phyloP scores from a whole-genome alignment of 225 moss, liverwort and hornwort species.

The Physcomitrium patens region DNA sequence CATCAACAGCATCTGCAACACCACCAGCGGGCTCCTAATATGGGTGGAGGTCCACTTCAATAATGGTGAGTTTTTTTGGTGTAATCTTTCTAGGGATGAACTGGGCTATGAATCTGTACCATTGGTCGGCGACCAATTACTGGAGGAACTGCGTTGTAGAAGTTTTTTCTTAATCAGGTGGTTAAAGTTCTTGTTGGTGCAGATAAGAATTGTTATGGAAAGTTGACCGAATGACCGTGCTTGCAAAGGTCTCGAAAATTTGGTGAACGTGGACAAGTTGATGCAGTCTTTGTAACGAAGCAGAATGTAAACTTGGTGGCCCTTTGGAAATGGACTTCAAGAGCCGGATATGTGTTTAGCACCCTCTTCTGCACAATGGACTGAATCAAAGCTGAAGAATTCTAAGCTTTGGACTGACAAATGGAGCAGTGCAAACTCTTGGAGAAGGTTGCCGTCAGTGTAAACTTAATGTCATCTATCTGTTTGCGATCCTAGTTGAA shows the following conservation, averaged over 20 bases:
- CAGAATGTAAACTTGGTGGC: conserved; percentile 23
- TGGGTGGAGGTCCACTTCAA: conserved; percentile 31
- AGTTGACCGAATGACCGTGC: background rate
- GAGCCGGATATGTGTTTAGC: conserved; percentile 12
- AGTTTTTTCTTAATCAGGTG: background rate
- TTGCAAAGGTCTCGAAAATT: background rate
- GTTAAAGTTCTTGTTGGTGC: background rate
- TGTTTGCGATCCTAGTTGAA: conserved; percentile 12
- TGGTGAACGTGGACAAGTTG: conserved; percentile 18
- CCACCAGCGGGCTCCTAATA: conserved; percentile 33
- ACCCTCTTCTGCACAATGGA: background rate
- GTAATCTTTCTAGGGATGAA: background rate
- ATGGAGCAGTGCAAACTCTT: conserved; percentile 12
- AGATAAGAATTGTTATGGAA: background rate
- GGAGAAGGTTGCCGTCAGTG: conserved; percentile 13
- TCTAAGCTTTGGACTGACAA: background rate
- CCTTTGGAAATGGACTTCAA: conserved; percentile 17
- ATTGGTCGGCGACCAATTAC: background rate
- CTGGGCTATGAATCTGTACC: background rate
- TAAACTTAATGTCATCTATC: conserved; percentile 23
- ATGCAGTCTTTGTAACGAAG: conserved; percentile 30
- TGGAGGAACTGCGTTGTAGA: conserved; percentile 1
- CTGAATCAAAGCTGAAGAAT: conserved; percentile 20
- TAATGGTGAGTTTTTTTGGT: conserved; percentile 24
- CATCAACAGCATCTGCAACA: conserved; percentile 39